Evolutionary conservation across 176 grass and related monocot species (phyloP), one percentile per base, ranked within the genome.

Genomic region (Luzula sylvatica): DNA sequence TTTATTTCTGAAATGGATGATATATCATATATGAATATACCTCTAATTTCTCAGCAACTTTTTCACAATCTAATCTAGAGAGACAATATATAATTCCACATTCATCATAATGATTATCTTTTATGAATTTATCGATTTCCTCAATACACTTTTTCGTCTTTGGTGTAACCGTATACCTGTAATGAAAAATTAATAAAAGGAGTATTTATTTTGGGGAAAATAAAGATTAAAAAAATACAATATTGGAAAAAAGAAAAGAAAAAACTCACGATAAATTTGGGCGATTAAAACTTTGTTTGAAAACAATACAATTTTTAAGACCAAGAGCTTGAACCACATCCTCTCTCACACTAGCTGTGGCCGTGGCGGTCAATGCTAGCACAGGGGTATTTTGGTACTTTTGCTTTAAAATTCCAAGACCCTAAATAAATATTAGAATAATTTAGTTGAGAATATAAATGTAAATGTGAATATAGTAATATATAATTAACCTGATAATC

Each of bases 101-200:
- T 40, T 96, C 90, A 42, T 89, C 87, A 67, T 1, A 21, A 79
- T 96, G 90, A 51, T 74, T 89, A 55, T 24, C 13, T 1, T 65
- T 60, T 42, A 89, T 89, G 75, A 96, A 96, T 27, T 50, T 20
- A 72, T 89, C 63, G 20, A 96, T 89, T 39, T 96, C 84, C 58
- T 96, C 90, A 0, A 96, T 20, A 8, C 84, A 96, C 38, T 85
- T 96, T 65, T 89, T 96, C 59, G 90, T 96, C 65, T 96, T 96
- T 30, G 90, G 52, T 40, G 68, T 56, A 20, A 89, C 46, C 15
- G 51, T 52, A 26, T 89, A 89, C 74, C 90, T 96, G 77, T 40
- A 72, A 69, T 25, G 39, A 82, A 64, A 11, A 18, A 45, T 42
- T 38, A 57, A 2, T 79, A 15, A 69, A n/a, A n/a, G n/a, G n/a